phyloP scores from a whole-genome alignment of 345 rosid genomes.

The Mallotus nudiflorus region DNA sequence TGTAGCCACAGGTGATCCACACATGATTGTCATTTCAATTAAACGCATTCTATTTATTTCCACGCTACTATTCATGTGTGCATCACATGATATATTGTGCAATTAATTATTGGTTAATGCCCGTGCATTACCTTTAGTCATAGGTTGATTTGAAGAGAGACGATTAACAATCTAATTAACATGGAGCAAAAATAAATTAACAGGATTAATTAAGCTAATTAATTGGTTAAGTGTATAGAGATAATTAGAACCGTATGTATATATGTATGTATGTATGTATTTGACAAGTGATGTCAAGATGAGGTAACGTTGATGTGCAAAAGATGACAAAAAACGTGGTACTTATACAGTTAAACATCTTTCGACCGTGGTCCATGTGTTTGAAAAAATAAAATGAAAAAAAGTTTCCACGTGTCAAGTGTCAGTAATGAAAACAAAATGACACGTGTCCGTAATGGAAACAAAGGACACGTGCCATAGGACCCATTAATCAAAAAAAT shows the following conservation, averaged over 20 bases:
- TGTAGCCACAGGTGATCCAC: too few relatives aligned
- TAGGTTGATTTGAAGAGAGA: too few relatives aligned
- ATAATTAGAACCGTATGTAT: neutral
- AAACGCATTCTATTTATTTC: too few relatives aligned
- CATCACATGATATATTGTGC: too few relatives aligned
- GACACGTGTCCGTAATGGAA: neutral
- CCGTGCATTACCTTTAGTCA: too few relatives aligned
- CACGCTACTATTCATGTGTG: too few relatives aligned
- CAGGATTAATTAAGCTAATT: too few relatives aligned
- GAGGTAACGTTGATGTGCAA: conserved; percentile 28
- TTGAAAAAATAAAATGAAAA: neutral
- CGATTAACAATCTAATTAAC: too few relatives aligned
- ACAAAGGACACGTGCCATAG: neutral
- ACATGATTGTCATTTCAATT: too few relatives aligned
- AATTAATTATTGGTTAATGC: too few relatives aligned
- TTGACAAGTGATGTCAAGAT: conserved; percentile 23
- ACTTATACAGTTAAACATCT: neutral
- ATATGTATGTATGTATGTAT: neutral
- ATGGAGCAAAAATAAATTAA: too few relatives aligned
- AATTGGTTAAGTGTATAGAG: too few relatives aligned
- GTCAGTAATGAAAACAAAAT: neutral
- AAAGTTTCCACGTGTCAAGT: neutral
- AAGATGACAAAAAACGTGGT: conserved; percentile 15
- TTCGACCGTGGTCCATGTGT: conserved; percentile 9
- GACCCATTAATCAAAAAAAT: neutral